Percentiles rank a stretch among this genome's conserved stretches.
These are phyloP conservation scores for Magnusiomyces tetraspermus DNA, from an alignment of 1,139 yeast genomes.

Conservation along the genomic window DNA sequence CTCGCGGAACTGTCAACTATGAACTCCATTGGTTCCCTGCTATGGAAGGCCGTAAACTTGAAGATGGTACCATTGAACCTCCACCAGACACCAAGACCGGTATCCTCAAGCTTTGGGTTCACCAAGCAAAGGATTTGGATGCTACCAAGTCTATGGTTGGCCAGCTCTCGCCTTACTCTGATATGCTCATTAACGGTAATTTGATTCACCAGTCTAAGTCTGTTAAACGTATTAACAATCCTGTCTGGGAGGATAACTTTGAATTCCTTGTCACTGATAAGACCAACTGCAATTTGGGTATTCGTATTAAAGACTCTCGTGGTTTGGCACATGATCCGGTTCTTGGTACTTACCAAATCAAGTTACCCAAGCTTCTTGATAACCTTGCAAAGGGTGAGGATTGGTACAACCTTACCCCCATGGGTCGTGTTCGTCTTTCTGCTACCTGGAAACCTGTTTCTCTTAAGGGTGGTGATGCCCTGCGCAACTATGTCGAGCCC, in stretches of 20 bases:
- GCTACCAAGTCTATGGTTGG: constrained; percentile 57
- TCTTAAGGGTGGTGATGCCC: constrained; percentile 48
- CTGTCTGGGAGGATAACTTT: constrained; percentile 54
- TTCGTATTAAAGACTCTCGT: constrained; percentile 57
- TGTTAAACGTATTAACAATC: constrained; percentile 54
- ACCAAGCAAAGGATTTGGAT: constrained; percentile 66
- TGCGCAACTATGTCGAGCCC: constrained; percentile 81
- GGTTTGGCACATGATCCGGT: constrained; percentile 53
- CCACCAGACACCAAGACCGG: constrained; percentile 94
- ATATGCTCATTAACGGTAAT: constrained; percentile 56
- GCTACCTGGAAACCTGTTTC: constrained; percentile 84
- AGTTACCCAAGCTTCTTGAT: constrained; percentile 63
- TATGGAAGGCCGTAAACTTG: constrained; percentile 60
- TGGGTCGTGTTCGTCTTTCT: constrained; percentile 60
- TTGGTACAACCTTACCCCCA: constrained; percentile 60
- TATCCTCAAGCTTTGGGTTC: constrained; percentile 61
- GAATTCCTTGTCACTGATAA: constrained; percentile 73
- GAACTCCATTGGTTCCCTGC: constrained; percentile 74
- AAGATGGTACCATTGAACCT: constrained; percentile 78
- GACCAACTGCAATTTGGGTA: constrained; percentile 55
- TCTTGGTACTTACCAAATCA: constrained; percentile 36
- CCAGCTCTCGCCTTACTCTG: constrained; percentile 59
- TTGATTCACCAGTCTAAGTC: constrained; percentile 47
- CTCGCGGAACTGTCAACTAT: constrained; percentile 63
- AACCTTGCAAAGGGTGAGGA: constrained; percentile 65